A percentile compares a stretch with the other conserved stretches of the same genome.
Conservation (phyloP, 2,329 filamentous ascomycete genomes). For the Arthrobotrys musiformis region DNA sequence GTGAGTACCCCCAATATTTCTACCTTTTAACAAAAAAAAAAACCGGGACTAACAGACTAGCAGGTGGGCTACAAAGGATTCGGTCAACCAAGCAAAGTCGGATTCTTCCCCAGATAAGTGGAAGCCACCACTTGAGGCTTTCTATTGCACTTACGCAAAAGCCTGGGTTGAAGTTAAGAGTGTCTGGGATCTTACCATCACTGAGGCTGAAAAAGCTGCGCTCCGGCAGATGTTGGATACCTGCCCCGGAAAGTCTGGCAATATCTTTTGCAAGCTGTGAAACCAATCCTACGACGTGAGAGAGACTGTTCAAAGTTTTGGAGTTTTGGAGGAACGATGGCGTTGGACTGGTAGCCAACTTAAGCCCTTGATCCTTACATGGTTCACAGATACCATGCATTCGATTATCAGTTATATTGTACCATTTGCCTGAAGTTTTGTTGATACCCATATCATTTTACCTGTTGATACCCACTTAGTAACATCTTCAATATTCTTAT, state of each 20-base stretch:
- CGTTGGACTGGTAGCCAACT: not conserved
- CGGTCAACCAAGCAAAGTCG: slow-evolving; percentile 78
- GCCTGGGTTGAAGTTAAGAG: slow-evolving; percentile 83
- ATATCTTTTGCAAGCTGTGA: slow-evolving; percentile 28
- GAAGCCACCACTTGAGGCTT: slow-evolving; percentile 76
- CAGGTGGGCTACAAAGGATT: slow-evolving; percentile 77
- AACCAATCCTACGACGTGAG: too few species aligned
- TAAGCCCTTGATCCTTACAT: not conserved
- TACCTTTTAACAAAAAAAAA: not conserved
- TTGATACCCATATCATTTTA: slow-evolving; percentile 26
- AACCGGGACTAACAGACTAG: not conserved
- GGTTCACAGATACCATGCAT: not conserved
- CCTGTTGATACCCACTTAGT: slow-evolving; percentile 1
- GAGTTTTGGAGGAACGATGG: not conserved
- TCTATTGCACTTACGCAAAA: slow-evolving; percentile 81
- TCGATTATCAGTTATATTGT: not conserved
- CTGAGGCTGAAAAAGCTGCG: slow-evolving; percentile 76
- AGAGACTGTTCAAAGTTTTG: not conserved
- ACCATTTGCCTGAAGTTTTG: not conserved
- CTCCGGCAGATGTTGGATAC: slow-evolving; percentile 73
- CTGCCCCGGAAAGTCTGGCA: slow-evolving; percentile 63
- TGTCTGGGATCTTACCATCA: slow-evolving; percentile 75
- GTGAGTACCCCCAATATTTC: slow-evolving; percentile 14
- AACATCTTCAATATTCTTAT: not conserved
- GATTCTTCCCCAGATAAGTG: slow-evolving; percentile 78